Conservation (phyloP, 176 grass and related monocot genomes). For the Raddia guianensis region DNA sequence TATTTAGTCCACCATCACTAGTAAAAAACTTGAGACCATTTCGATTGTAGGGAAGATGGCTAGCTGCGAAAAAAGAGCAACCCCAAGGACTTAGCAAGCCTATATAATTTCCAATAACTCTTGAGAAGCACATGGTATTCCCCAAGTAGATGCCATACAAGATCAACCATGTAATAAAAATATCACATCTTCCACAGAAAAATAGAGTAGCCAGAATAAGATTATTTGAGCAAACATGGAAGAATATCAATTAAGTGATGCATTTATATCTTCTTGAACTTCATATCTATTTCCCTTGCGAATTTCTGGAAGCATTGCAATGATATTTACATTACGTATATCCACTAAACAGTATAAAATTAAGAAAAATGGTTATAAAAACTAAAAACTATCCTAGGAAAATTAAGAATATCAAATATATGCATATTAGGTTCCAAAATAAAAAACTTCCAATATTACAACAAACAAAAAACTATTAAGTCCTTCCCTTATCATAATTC, state of each 20-base stretch:
- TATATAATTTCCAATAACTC: conserved; percentile 1
- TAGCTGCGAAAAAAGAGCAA: conserved; percentile 64
- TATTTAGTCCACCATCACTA: conserved; percentile 82
- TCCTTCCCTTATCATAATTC: no score
- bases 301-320: background rate
- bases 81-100: background rate
- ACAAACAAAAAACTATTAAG: no score
- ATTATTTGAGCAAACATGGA: background rate
- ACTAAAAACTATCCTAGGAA: background rate
- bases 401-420: background rate
- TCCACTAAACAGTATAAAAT: background rate
- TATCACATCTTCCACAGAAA: background rate
- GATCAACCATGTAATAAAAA: background rate
- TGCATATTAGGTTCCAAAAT: background rate
- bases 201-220: background rate
- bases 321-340: background rate
- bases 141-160: background rate
- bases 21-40: conserved; percentile 99
- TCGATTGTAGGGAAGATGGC: conserved; percentile 94
- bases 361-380: background rate
- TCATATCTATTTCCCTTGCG: background rate
- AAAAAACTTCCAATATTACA: background rate
- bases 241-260: background rate
- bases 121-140: background rate
- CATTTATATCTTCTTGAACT: conserved; percentile 11